phyloP scores from a whole-genome alignment of 192 early-diverging fungal genomes.

The Mycoemilia scoparia region DNA sequence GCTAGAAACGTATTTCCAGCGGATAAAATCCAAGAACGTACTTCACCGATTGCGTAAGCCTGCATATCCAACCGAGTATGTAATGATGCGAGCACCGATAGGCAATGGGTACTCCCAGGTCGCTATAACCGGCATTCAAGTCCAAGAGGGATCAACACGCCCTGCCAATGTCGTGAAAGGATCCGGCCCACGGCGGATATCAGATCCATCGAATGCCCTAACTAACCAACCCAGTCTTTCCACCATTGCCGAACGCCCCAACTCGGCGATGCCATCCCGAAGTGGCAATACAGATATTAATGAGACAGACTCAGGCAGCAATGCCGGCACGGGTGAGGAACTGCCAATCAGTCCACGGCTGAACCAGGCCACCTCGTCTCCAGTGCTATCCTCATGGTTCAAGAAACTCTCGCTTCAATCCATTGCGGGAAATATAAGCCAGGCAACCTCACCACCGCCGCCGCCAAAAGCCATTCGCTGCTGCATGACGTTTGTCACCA shows the following conservation, averaged over 20 bases:
- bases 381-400: constrained; percentile 26
- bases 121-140: constrained; percentile 14
- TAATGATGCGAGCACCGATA: constrained; percentile 86
- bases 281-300: not conserved
- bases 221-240: too few relatives aligned
- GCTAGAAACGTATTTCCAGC: constrained; percentile 66
- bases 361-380: constrained; percentile 26
- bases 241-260: too few relatives aligned
- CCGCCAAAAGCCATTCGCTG: constrained; percentile 56
- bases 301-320: not conserved
- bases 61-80: constrained; percentile 68
- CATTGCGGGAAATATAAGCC: constrained; percentile 29
- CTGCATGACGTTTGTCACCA: constrained; percentile 84
- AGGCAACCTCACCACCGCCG: constrained; percentile 28
- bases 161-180: too few relatives aligned
- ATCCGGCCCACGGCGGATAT: too few relatives aligned
- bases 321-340: constrained; percentile 4
- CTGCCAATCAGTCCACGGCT: constrained; percentile 18
- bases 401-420: constrained; percentile 34
- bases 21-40: constrained; percentile 38
- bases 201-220: too few relatives aligned
- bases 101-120: constrained; percentile 82
- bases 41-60: constrained; percentile 39
- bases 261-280: too few relatives aligned
- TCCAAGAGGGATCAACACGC: not conserved